Evolutionary conservation across 2,329 filamentous ascomycete species (phyloP), one percentile per base, ranked within the genome.

Genomic region (Apiospora hydei): DNA sequence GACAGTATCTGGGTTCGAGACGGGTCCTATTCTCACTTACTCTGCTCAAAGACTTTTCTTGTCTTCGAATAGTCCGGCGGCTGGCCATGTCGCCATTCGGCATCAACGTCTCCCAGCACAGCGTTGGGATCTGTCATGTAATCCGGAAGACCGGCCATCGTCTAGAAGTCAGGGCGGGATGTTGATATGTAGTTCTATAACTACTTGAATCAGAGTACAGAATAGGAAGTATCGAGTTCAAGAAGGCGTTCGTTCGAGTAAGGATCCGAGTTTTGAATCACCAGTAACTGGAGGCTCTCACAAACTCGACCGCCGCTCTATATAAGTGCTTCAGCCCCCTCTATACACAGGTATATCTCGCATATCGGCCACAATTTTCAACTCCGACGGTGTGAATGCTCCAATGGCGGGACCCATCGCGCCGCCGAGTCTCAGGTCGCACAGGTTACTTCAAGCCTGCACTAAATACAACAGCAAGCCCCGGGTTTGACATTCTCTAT

Each of bases 21-120:
- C 72, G 21, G 49, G 11, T 38, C 34, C 11, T 30, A 18, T 66
- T 13, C 24, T 14, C 10, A 7, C 86, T 81, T 80, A 92, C 90
- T 89, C 77, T 90, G 83, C 74, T 84, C 82, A 78, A 85, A 92
- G 61, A 89, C 84, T 72, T 87, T 85, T 49, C 91, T 84, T 2
- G 90, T 92, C 77, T 90, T 91, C 49, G 84, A 85, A 79, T 93
- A 93, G 77, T 92, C 90, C 0, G 91, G 91, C 53, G 88, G 84
- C 70, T 81, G 81, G 13, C 88, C 88, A 80, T 91, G 88, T 66
- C 90, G 84, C 90, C 90, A 92, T 71, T 85, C 83, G 14, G 86
- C 88, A 14, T 85, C 80, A 67, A 90, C 88, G 69, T 85, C 75
- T 14, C 72, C 70, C n/a, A 77, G 46, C 5, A 77, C 76, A 10